These are phyloP conservation scores for Musa schizocarpa DNA, from an alignment of 176 grass and related monocot genomes.

Conservation along the genomic window DNA sequence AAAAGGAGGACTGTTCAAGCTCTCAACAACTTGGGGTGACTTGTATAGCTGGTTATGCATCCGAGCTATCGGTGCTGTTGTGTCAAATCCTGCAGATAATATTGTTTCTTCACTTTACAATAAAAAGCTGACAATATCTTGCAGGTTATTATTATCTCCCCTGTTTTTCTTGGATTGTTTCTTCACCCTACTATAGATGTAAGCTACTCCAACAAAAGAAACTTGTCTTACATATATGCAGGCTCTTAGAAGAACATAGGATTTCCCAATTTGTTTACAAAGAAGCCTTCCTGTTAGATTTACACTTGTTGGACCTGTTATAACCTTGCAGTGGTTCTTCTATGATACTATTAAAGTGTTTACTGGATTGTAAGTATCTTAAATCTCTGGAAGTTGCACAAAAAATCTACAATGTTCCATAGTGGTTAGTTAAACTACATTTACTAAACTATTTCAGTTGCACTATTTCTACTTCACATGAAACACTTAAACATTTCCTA, in stretches of 20 bases:
- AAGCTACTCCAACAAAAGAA: neutral
- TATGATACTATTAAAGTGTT: constrained; percentile 89
- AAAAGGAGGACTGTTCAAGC: constrained; percentile 63
- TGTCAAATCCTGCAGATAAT: constrained; percentile 97
- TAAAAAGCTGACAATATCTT: constrained; percentile 62
- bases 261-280: constrained; percentile 61
- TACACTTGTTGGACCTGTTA: constrained; percentile 72
- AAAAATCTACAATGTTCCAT: constrained; percentile 1
- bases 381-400: constrained; percentile 9
- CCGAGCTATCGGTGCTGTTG: constrained; percentile 75
- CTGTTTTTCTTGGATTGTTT: constrained; percentile 4
- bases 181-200: neutral
- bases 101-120: constrained; percentile 87
- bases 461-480: neutral
- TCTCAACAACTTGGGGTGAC: constrained; percentile 76
- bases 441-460: neutral
- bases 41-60: constrained; percentile 74
- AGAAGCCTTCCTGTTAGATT: constrained; percentile 82
- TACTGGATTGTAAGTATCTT: constrained; percentile 74
- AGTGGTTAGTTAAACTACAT: neutral
- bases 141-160: constrained; percentile 36
- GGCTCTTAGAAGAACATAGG: constrained; percentile 85
- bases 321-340: constrained; percentile 97
- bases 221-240: constrained; percentile 25
- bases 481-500: neutral